Conservation (phyloP, 176 grass and related monocot genomes). For the maize (Zea mays) region Zm-B73-REFERENCE-NAM-5.0 NC_050104.1:63238001-63238500, state of each 20-base stretch:
- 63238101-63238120: slow-evolving; percentile 61
- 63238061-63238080: slow-evolving; percentile 74
- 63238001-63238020: slow-evolving; percentile 46
- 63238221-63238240: slow-evolving; percentile 41
- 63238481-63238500: neutral
- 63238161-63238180: slow-evolving; percentile 58
- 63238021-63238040: slow-evolving; percentile 96
- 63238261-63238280: neutral
- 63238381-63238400: neutral
- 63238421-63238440: neutral
- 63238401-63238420: neutral
- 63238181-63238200: slow-evolving; percentile 81
- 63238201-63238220: slow-evolving; percentile 87
- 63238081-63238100: slow-evolving; percentile 81
- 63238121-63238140: slow-evolving; percentile 70
- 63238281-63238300: neutral
- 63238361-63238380: neutral
- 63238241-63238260: neutral
- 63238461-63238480: neutral
- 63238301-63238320: neutral
- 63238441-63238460: neutral
- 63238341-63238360: neutral
- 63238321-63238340: neutral
- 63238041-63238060: slow-evolving; percentile 79
- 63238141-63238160: slow-evolving; percentile 60